Conservation (phyloP, 2,329 filamentous ascomycete species). For the Stemphylium beticola region DNA sequence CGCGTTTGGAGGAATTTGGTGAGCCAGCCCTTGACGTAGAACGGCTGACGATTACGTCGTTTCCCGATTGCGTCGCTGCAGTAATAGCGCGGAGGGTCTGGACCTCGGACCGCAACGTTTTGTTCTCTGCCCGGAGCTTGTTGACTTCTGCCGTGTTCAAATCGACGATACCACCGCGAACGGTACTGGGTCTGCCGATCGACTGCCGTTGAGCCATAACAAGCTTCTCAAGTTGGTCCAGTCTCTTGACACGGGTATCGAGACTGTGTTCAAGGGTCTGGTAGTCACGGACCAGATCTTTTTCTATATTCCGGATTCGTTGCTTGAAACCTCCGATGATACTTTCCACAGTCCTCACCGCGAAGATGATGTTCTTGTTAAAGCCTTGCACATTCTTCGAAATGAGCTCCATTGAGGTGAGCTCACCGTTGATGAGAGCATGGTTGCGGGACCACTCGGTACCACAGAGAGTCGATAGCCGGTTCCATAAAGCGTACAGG, state of each 20-base stretch:
- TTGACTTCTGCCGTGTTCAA: constrained; percentile 59
- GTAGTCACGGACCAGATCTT: constrained; percentile 89
- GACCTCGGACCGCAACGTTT: constrained; percentile 65
- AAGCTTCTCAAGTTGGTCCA: constrained; percentile 84
- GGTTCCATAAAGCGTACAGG: constrained; percentile 87
- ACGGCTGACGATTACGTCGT: constrained; percentile 32
- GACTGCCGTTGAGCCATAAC: constrained; percentile 57
- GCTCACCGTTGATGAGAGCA: constrained; percentile 83
- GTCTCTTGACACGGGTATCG: constrained; percentile 78
- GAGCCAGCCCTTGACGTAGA: constrained; percentile 37
- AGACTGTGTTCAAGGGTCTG: constrained; percentile 82
- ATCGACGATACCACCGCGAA: constrained; percentile 50
- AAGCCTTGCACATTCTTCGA: constrained; percentile 86
- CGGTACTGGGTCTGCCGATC: constrained; percentile 47
- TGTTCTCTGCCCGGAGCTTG: constrained; percentile 66
- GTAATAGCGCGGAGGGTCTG: constrained; percentile 65
- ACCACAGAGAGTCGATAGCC: constrained; percentile 83
- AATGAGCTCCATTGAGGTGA: constrained; percentile 85
- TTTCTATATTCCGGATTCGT: constrained; percentile 84
- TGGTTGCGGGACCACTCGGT: constrained; percentile 91
- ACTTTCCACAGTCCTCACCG: constrained; percentile 84
- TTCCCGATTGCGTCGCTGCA: constrained; percentile 31
- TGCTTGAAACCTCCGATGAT: constrained; percentile 79
- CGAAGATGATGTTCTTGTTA: constrained; percentile 84
- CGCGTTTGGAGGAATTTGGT: constrained; percentile 47